These are phyloP conservation scores for Neoboletus magnificus DNA, from an alignment of 768 basidiomycete genomes.

Conservation along the genomic window DNA sequence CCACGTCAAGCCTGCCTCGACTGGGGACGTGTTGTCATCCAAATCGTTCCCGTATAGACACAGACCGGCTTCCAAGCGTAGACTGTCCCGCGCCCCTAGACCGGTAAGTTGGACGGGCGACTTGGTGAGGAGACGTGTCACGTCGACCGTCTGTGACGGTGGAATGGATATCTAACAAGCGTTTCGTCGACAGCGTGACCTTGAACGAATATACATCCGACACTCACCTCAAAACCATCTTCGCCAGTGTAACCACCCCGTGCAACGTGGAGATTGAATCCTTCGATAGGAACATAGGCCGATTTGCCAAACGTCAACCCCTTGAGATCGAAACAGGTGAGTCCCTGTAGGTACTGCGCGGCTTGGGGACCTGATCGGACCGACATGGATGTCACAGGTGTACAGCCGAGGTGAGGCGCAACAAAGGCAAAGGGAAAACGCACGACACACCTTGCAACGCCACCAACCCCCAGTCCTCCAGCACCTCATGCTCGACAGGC, in stretches of 20 bases:
- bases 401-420: not conserved
- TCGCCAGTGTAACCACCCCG: constrained; percentile 98
- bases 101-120: constrained; percentile 79
- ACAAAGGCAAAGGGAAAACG: not conserved
- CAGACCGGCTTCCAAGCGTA: constrained; percentile 96
- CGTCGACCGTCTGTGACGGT: constrained; percentile 66
- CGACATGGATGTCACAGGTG: not conserved
- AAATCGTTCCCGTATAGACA: constrained; percentile 95
- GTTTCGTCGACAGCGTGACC: not conserved
- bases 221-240: constrained; percentile 88
- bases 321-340: constrained; percentile 72
- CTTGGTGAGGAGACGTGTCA: constrained; percentile 60
- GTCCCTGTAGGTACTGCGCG: constrained; percentile 70
- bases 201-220: not conserved
- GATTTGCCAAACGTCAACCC: constrained; percentile 82
- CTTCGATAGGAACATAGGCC: constrained; percentile 72
- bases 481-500: constrained; percentile 73
- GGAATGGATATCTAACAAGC: constrained; percentile 78
- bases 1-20: constrained; percentile 92
- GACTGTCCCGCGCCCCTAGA: constrained; percentile 87
- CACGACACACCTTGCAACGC: constrained; percentile 77
- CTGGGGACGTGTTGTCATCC: constrained; percentile 79
- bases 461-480: constrained; percentile 84
- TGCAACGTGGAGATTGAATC: constrained; percentile 68
- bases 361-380: constrained; percentile 67